Conservation (phyloP, 257 asterid species). For the Jaltomata sinuosa region DNA sequence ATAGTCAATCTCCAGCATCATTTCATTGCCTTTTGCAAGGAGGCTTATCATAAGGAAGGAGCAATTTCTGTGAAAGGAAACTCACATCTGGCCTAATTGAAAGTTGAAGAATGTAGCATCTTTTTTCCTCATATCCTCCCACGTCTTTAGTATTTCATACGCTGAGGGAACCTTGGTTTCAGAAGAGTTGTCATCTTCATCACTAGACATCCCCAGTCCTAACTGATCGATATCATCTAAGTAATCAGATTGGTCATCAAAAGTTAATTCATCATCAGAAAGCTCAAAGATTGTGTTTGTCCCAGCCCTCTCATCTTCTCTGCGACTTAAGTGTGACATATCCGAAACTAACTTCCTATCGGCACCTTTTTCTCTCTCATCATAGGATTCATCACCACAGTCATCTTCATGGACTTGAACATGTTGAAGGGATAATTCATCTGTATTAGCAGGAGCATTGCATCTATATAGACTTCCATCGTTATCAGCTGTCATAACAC, state of each 20-base stretch:
- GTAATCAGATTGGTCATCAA: slow-evolving; percentile 9
- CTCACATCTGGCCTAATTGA: slow-evolving; percentile 4
- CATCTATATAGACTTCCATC: background rate
- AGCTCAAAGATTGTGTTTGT: slow-evolving; percentile 1
- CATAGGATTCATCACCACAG: background rate
- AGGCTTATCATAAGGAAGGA: background rate
- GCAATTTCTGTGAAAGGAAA: background rate
- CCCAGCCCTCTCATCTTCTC: background rate
- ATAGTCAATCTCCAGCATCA: background rate
- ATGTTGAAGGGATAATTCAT: background rate
- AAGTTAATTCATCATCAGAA: slow-evolving; percentile 9
- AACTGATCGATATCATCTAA: slow-evolving; percentile 26
- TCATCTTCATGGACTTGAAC: background rate
- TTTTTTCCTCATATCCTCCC: slow-evolving; percentile 46
- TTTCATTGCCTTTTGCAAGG: background rate
- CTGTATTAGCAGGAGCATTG: background rate
- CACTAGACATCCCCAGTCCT: slow-evolving; percentile 17
- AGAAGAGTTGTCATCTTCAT: slow-evolving; percentile 19
- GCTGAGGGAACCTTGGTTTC: slow-evolving; percentile 53
- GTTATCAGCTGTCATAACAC: background rate
- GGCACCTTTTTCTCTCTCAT: slow-evolving; percentile 1
- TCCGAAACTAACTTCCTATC: slow-evolving; percentile 5
- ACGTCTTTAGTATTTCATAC: slow-evolving; percentile 49
- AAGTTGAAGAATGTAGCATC: slow-evolving; percentile 6
- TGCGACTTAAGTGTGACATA: background rate